These are phyloP conservation scores for Clavispora phyllophila DNA, from an alignment of 805 yeast genomes.

Conservation along the genomic window DNA sequence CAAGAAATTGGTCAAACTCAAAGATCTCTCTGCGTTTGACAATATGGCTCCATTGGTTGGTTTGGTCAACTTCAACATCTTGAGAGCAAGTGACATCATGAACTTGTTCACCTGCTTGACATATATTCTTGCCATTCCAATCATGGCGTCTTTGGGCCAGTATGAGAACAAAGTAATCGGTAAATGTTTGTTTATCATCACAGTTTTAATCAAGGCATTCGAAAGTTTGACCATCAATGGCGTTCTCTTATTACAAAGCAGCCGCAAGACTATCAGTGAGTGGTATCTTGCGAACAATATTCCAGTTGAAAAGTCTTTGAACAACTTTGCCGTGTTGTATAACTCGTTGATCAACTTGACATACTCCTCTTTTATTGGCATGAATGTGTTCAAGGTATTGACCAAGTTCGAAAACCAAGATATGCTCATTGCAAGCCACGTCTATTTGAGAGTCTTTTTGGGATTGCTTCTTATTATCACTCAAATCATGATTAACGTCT, in stretches of 20 bases:
- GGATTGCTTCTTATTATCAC: conserved; percentile 53
- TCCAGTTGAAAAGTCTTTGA: conserved; percentile 59
- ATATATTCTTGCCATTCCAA: conserved; percentile 39
- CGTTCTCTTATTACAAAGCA: conserved; percentile 55
- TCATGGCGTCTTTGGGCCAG: conserved; percentile 25
- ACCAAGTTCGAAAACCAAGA: conserved; percentile 7
- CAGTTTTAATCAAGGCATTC: conserved; percentile 43
- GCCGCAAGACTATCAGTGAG: conserved; percentile 57
- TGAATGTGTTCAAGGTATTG: conserved; percentile 27
- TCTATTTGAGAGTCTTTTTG: conserved; percentile 50
- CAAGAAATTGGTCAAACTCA: conserved; percentile 39
- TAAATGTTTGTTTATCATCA: conserved; percentile 28
- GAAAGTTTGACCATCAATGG: conserved; percentile 48
- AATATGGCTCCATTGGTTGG: conserved; percentile 51
- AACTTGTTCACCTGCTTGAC: conserved; percentile 41
- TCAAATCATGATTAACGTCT: conserved; percentile 65
- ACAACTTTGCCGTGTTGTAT: conserved; percentile 69
- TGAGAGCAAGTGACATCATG: conserved; percentile 60
- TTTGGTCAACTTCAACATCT: conserved; percentile 55
- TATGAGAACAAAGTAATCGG: conserved; percentile 16
- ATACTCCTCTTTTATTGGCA: conserved; percentile 46
- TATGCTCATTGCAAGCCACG: conserved; percentile 30
- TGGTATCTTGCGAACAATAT: conserved; percentile 60
- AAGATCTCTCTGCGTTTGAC: conserved; percentile 41
- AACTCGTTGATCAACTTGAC: conserved; percentile 47